Base-by-base conservation (phyloP, 495 filamentous ascomycete genomes). In the Parachaetomium inaequale region DNA sequence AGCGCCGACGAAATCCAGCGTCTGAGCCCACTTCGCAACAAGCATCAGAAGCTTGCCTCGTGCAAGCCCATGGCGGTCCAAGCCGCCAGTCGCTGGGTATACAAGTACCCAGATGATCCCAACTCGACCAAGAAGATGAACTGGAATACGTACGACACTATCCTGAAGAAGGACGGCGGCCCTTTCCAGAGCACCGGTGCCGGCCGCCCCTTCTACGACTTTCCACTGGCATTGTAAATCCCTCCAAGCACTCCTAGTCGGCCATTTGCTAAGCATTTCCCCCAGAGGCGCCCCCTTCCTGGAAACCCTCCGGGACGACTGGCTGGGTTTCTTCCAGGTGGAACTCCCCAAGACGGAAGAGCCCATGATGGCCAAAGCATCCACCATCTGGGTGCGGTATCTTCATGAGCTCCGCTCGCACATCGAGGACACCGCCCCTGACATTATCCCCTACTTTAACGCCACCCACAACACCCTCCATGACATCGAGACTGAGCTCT, bases 141-240 rank as follows among this genome's bases (percentile, higher is more conserved):
- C 31, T 64, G 56, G 49, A 21, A 11, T 2, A 69, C 61, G 0
- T 71, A 65, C 21, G 19, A 62, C 5, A 66, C 66, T 0, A 69
- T 62, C 31, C 28, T 71, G 0, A 65, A 34, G 4, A 32, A 58
- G 8, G 17, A 38, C 14, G 68, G 68, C 0, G 66, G 58, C 0
- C 36, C 43, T 10, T 71, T 64, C 56, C 38, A 40, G 23, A 64
- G 66, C 51, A 57, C n/a, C 4, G 45, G 55, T 14, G 7, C 5
- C 17, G 43, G 45, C 6, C 25, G 52, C 10, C 23, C 15, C 0
- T 14, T 19, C 3, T 71, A 67, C 31, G 55, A 69, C 64, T 71
- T 65, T 26, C 43, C 65, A 14, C 21, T 25, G 3, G 36, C 62
- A 21, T 17, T 66, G 64, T 69, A 34, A 57, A 64, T 53, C 5